Evolutionary conservation across 139 green algal genomes (phyloP).

Genomic region (Microglena sp.): DNA sequence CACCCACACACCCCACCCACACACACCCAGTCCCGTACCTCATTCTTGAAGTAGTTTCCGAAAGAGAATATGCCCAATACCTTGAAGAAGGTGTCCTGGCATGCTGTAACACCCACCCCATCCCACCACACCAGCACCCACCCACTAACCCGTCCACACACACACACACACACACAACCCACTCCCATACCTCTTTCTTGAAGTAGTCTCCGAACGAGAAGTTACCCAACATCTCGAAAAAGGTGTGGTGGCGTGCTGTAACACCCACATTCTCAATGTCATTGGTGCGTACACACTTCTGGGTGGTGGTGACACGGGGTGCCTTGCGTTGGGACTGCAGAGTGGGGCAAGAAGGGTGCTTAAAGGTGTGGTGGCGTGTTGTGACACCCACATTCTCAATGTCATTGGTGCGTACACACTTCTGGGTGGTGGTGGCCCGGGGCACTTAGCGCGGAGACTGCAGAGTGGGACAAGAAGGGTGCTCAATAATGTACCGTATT

Average conservation of each 20-base stretch:
- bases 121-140: neutral
- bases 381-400: conserved; percentile 92
- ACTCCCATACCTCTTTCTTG: conserved; percentile 61
- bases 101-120: neutral
- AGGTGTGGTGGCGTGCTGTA: conserved; percentile 90
- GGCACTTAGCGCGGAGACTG: conserved; percentile 35
- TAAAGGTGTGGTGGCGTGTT: conserved; percentile 73
- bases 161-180: neutral
- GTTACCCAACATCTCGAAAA: conserved; percentile 96
- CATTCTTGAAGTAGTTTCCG: neutral
- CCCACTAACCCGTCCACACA: too few relatives aligned
- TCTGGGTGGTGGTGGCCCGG: conserved; percentile 80
- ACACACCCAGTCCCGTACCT: too few relatives aligned
- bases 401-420: conserved; percentile 92
- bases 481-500: too few relatives aligned
- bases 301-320: conserved; percentile 73
- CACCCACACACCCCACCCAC: neutral
- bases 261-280: conserved; percentile 94
- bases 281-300: conserved; percentile 95
- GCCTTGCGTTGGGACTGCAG: conserved; percentile 33
- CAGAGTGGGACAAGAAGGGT: too few relatives aligned
- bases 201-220: conserved; percentile 96
- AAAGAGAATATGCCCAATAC: neutral
- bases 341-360: too few relatives aligned
- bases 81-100: neutral